Evolutionary conservation across 345 rosid genomes (phyloP), one percentile per base, ranked within the genome.

Genomic region (Combretum micranthum): DNA sequence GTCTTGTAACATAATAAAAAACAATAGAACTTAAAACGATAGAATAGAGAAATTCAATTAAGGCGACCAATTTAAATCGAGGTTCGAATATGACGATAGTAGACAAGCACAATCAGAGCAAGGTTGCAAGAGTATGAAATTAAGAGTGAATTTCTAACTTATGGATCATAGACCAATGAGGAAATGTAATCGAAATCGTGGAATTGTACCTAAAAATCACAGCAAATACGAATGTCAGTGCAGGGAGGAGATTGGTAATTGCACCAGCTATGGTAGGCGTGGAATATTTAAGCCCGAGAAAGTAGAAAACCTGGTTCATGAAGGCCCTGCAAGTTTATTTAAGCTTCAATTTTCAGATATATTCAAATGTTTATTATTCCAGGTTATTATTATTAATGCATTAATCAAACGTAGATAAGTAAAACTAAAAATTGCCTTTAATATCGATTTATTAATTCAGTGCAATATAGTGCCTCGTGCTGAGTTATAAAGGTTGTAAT

Each of bases 221-320:
- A 18, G 97, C 94, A 3, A 89, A 84, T 19, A 82, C 59, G 53
- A 89, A 93, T 42, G 99, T 93, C 52, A 77, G 67, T 0, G 91
- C 97, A 1, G 97, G 96, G 16, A 93, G 83, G 46, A 79, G 67
- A 69, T 89, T 89, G 64, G 75, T 72, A 64, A 93, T 59, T 14
- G 99, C 97, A 63, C 94, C 87, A n/a, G 86, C 97, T 52, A 86
- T 66, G 3, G 93, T 89, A 2, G 99, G 88, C 45, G 86, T 71
- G 18, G 99, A 72, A 65, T 83, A 64, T 54, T 79, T 68, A 17
- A 93, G 79, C 17, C 99, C 99, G 16, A 89, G 43, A 42, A 93
- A 93, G 64, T 89, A 89, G 18, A 93, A 75, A 16, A 83, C 86
- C 61, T 93, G 97, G 62, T 83, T 93, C 66, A 74, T 83, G 0